Conservation (phyloP, 345 rosid species). For the Linum lewisii region DNA sequence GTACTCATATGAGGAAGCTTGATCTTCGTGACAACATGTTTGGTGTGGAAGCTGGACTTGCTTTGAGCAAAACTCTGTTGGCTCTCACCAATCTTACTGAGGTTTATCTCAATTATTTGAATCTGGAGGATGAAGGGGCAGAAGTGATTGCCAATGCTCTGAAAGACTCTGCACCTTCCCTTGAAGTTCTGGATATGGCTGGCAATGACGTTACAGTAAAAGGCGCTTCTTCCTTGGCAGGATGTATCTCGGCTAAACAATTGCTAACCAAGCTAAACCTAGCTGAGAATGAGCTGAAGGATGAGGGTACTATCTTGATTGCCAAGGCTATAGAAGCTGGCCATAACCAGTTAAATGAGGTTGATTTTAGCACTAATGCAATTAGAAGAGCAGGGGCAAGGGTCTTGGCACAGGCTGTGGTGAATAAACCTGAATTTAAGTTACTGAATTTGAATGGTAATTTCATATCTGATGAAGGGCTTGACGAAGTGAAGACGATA, state of each 20-base stretch:
- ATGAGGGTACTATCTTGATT: neutral
- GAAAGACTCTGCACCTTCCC: slow-evolving; percentile 1
- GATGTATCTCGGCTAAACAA: neutral
- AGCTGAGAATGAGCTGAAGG: neutral
- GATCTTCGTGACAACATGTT: slow-evolving; percentile 3
- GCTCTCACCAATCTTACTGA: slow-evolving; percentile 2
- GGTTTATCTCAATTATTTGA: slow-evolving; percentile 1
- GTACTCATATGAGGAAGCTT: slow-evolving; percentile 15
- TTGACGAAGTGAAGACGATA: slow-evolving; percentile 25
- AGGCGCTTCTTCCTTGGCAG: slow-evolving; percentile 1
- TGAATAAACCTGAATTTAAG: slow-evolving; percentile 12
- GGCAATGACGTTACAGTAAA: slow-evolving; percentile 5
- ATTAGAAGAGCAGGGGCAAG: slow-evolving; percentile 27
- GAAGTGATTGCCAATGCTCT: slow-evolving; percentile 3
- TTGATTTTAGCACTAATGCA: slow-evolving; percentile 23
- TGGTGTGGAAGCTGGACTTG: slow-evolving; percentile 4
- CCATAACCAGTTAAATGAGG: slow-evolving; percentile 24
- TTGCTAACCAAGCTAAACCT: neutral
- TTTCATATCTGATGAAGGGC: slow-evolving; percentile 27
- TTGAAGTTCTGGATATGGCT: slow-evolving; percentile 6
- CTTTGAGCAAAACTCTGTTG: slow-evolving; percentile 1
- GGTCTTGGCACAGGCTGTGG: slow-evolving; percentile 22
- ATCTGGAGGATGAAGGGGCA: slow-evolving; percentile 1
- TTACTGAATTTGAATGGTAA: slow-evolving; percentile 24
- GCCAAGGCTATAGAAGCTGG: slow-evolving; percentile 22